These are phyloP conservation scores for Aspergillus calidoustus DNA, from an alignment of 2,329 filamentous ascomycete species.

Conservation along the genomic window DNA sequence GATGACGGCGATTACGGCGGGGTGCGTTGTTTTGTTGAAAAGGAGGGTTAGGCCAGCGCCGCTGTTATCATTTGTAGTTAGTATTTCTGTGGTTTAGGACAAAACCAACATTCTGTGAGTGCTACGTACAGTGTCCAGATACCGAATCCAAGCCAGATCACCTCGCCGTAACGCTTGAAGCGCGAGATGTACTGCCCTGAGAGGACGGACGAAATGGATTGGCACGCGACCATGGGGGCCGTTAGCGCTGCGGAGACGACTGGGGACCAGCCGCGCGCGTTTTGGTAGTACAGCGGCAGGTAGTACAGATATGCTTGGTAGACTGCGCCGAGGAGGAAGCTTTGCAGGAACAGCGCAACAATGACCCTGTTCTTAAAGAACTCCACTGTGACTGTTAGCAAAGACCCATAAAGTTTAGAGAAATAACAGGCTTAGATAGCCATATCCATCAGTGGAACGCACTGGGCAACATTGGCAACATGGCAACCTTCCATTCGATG, in stretches of 20 bases:
- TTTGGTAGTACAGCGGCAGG: constrained; percentile 66
- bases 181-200: constrained; percentile 64
- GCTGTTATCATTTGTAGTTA: constrained; percentile 21
- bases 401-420: too few species aligned
- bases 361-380: constrained; percentile 62
- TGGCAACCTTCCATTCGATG: constrained; percentile 60
- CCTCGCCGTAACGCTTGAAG: constrained; percentile 61
- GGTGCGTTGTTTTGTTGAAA: constrained; percentile 51
- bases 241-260: constrained; percentile 57
- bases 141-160: constrained; percentile 57
- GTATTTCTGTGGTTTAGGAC: not conserved
- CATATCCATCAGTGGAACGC: constrained; percentile 17
- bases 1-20: constrained; percentile 56
- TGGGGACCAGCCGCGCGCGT: constrained; percentile 53
- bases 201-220: constrained; percentile 44
- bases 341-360: constrained; percentile 60
- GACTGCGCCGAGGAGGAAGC: constrained; percentile 63
- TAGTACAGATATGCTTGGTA: constrained; percentile 67
- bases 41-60: constrained; percentile 59
- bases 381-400: constrained; percentile 20
- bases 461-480: constrained; percentile 63
- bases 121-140: constrained; percentile 52
- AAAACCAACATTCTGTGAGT: too few species aligned
- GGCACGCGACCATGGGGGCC: constrained; percentile 55
- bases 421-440: too few species aligned